Percentiles rank a stretch among this genome's conserved stretches.
Evolutionary conservation across 371 early-diverging fungal species (phyloP).

Genomic region (Circinella minor): DNA sequence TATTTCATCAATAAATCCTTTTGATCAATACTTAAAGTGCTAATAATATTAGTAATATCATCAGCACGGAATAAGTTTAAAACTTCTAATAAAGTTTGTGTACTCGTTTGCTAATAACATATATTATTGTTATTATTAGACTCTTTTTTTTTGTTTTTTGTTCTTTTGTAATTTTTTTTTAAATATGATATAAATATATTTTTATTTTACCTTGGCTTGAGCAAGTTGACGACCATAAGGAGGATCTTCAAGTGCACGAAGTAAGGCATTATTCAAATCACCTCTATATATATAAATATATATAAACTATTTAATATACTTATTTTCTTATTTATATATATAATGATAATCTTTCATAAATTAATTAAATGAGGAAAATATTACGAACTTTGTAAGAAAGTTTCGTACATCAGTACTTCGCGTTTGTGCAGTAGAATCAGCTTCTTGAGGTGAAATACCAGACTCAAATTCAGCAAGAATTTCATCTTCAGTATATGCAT

Average conservation of each 20-base stretch:
- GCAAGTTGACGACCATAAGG: constrained; percentile 79
- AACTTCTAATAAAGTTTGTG: constrained; percentile 81
- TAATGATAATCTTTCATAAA: constrained; percentile 11
- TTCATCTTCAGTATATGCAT: constrained; percentile 72
- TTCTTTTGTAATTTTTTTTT: too few relatives aligned
- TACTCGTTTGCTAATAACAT: constrained; percentile 61
- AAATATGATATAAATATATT: neutral
- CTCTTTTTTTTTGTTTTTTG: too few relatives aligned
- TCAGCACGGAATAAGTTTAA: constrained; percentile 69
- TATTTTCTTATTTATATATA: neutral
- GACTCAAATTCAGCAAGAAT: constrained; percentile 47
- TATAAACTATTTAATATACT: neutral
- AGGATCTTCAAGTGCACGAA: constrained; percentile 77
- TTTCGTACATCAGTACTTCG: constrained; percentile 69
- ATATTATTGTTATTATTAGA: too few relatives aligned
- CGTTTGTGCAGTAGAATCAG: constrained; percentile 57
- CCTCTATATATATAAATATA: constrained; percentile 55
- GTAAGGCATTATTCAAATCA: constrained; percentile 68
- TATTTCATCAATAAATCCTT: constrained; percentile 89
- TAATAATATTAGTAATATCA: constrained; percentile 71
- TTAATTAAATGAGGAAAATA: too few relatives aligned
- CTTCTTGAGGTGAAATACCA: constrained; percentile 54
- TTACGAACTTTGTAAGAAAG: constrained; percentile 41
- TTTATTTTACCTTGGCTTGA: constrained; percentile 66
- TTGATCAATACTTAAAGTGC: constrained; percentile 62